Conservation (phyloP, 1,284 basidiomycete species). For the Leccinum fallax region DNA sequence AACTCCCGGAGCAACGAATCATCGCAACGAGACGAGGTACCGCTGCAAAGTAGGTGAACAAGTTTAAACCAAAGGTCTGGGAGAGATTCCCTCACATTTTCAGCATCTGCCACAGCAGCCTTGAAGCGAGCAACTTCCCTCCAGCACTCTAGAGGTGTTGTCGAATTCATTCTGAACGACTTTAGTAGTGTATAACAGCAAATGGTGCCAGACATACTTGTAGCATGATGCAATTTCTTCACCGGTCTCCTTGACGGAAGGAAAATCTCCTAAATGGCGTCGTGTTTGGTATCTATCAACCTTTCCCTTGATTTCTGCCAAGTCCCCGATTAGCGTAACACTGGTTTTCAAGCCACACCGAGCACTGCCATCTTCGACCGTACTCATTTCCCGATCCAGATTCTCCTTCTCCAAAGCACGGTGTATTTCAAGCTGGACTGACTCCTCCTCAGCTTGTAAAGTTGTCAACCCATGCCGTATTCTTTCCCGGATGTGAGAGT, state of each 20-base stretch:
- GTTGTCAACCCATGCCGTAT: conserved; percentile 66
- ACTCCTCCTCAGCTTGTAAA: conserved; percentile 65
- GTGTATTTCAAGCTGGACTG: conserved; percentile 67
- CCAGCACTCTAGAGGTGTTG: conserved; percentile 76
- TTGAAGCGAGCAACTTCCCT: conserved; percentile 76
- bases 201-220: conserved; percentile 43
- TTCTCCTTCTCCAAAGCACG: conserved; percentile 78
- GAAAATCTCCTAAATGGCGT: conserved; percentile 55
- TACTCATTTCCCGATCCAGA: conserved; percentile 64
- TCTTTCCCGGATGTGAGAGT: conserved; percentile 64
- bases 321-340: conserved; percentile 63
- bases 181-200: conserved; percentile 6
- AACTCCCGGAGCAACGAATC: conserved; percentile 9
- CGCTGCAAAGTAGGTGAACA: conserved; percentile 23
- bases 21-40: conserved; percentile 34
- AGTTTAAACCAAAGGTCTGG: conserved; percentile 6
- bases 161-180: conserved; percentile 53
- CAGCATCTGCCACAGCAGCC: conserved; percentile 64
- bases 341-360: conserved; percentile 59
- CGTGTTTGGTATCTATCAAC: conserved; percentile 72
- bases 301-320: conserved; percentile 70
- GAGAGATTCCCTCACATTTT: conserved; percentile 49
- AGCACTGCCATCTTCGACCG: conserved; percentile 32
- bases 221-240: conserved; percentile 74
- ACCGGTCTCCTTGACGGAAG: conserved; percentile 57